Conservation (phyloP, 2,329 filamentous ascomycete genomes). For the Fonsecaea erecta region DNA sequence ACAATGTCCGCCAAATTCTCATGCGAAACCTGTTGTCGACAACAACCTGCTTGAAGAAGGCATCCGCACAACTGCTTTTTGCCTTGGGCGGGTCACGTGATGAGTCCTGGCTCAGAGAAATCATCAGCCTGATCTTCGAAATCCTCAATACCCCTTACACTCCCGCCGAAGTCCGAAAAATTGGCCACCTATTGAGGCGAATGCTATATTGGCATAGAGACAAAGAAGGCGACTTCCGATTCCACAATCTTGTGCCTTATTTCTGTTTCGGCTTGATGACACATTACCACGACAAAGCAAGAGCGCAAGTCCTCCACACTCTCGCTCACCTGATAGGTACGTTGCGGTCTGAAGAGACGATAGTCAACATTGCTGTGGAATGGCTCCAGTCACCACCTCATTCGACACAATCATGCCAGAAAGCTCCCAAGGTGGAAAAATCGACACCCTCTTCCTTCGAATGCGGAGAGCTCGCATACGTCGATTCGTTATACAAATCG, state of each 20-base stretch:
- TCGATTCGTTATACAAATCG: conserved; percentile 59
- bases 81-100: conserved; percentile 59
- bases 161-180: conserved; percentile 73
- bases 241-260: conserved; percentile 72
- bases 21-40: conserved; percentile 75
- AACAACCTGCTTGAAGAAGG: conserved; percentile 73
- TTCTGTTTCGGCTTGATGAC: conserved; percentile 91
- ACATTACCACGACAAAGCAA: conserved; percentile 80
- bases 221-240: conserved; percentile 64
- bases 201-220: conserved; percentile 68
- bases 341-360: conserved; percentile 71
- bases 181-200: conserved; percentile 85
- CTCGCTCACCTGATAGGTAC: conserved; percentile 75
- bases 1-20: conserved; percentile 57
- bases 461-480: conserved; percentile 72
- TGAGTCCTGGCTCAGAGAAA: conserved; percentile 51
- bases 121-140: conserved; percentile 70
- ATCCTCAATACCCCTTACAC: conserved; percentile 80
- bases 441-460: conserved; percentile 68
- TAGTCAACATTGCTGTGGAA: conserved; percentile 73
- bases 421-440: neutral
- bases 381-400: conserved; percentile 64
- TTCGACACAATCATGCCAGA: neutral
- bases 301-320: conserved; percentile 79
- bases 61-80: conserved; percentile 73